Evolutionary conservation across 192 early-diverging fungal genomes (phyloP), one percentile per base, ranked within the genome.

Genomic region (Jimgerdemannia flammicorona): DNA sequence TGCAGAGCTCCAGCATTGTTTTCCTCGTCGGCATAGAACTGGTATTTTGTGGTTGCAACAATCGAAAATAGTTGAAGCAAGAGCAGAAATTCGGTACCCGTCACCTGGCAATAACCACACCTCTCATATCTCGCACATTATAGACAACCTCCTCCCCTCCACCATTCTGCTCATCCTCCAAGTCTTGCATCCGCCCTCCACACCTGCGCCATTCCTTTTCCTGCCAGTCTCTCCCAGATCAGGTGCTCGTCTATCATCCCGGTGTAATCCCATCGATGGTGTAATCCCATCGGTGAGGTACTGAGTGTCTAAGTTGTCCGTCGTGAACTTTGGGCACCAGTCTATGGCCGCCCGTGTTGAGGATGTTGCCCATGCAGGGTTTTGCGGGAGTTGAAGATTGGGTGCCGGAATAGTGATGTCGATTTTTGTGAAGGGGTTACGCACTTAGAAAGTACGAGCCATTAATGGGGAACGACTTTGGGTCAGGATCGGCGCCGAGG

Each of bases 261-360:
- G 43, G 66, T 73, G n/a, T 81, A 85, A 0, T 80, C 7, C 68
- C 82, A 3, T 78, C 65, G 17, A 81, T 82, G 9, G 66, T 73
- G n/a, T 81, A 85, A 0, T 80, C 7, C 68, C 82, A 3, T 78
- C 65, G 17, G 84, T 82, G 9, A 85, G 54, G 64, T 81, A 85
- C 11, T 85, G 82, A 9, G 78, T 76, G 11, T 44, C 4, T 29
- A 70, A 71, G 43, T 77, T 10, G 3, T 42, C 49, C 54, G 69
- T 75, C 3, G 17, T 17, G 65, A 40, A 43, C 40, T 71, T 83
- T 74, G 40, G 84, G 74, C 40, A 68, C 82, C 72, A 85, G 74
- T 65, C 75, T 73, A 73, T 74, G 67, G 2, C 80, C 82, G 20
- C 84, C 84, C 41, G 78, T 66, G 43, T 85, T 83, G 29, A 81